These are phyloP conservation scores for Globisporangium solare DNA, from an alignment of 352 stramenopile species.

Conservation along the genomic window DNA sequence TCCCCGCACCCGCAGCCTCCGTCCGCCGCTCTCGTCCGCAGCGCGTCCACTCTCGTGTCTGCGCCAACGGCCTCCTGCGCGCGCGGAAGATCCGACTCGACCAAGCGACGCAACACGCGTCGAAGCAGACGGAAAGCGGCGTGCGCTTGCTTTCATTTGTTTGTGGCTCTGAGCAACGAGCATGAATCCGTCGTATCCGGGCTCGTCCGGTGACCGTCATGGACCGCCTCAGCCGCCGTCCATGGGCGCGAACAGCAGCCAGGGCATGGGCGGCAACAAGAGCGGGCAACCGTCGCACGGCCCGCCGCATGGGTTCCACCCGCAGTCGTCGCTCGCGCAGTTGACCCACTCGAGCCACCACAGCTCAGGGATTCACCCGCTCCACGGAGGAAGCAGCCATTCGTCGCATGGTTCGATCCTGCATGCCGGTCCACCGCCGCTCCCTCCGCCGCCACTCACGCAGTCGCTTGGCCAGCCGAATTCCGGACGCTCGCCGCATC, in stretches of 20 bases:
- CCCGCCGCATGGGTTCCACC: slow-evolving; percentile 52
- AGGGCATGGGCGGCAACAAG: slow-evolving; percentile 30
- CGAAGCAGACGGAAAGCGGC: neutral
- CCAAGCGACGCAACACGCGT: neutral
- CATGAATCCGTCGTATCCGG: slow-evolving; percentile 81
- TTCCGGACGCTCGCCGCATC: slow-evolving; percentile 54
- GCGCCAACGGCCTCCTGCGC: neutral
- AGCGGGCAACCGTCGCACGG: slow-evolving; percentile 21
- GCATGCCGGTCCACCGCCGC: slow-evolving; percentile 48
- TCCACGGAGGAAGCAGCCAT: slow-evolving; percentile 52
- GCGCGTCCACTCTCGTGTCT: neutral
- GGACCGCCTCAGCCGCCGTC: slow-evolving; percentile 30
- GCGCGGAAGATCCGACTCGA: too few species aligned
- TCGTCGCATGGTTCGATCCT: slow-evolving; percentile 34
- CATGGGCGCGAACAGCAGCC: slow-evolving; percentile 27
- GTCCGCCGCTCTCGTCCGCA: neutral
- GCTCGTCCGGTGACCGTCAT: slow-evolving; percentile 61
- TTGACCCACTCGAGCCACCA: slow-evolving; percentile 49
- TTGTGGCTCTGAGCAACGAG: neutral
- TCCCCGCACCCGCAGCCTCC: neutral
- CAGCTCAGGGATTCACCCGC: slow-evolving; percentile 40
- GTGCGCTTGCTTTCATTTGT: neutral
- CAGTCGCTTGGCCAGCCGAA: slow-evolving; percentile 42
- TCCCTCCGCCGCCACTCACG: slow-evolving; percentile 59
- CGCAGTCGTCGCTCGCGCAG: slow-evolving; percentile 62